A percentile compares a stretch with the other conserved stretches of the same genome.
These are phyloP conservation scores for Rubus parviflorus DNA, from an alignment of 306 rosid genomes.

Conservation along the genomic window DNA sequence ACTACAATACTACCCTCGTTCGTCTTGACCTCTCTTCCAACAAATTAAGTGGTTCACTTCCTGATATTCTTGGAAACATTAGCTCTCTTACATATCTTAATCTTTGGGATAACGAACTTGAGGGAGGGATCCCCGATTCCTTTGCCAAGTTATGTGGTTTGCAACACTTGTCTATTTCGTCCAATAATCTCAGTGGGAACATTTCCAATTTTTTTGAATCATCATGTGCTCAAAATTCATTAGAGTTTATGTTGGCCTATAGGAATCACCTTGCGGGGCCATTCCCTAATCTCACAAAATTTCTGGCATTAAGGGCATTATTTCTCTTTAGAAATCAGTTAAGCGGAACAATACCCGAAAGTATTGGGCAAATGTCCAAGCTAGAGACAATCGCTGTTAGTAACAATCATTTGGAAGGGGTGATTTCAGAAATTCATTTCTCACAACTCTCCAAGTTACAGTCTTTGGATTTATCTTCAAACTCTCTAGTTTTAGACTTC, in stretches of 20 bases:
- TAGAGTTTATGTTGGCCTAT: fast-evolving
- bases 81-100: neutral
- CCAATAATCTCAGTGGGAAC: neutral
- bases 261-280: neutral
- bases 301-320: neutral
- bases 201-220: neutral
- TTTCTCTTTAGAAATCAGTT: neutral
- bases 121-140: neutral
- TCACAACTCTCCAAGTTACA: too few relatives aligned
- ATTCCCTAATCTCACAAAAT: neutral
- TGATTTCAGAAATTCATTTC: too few relatives aligned
- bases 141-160: neutral
- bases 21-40: neutral
- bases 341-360: neutral
- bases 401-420: too few relatives aligned
- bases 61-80: neutral
- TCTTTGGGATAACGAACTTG: neutral
- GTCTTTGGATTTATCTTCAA: too few relatives aligned
- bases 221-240: neutral
- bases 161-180: neutral
- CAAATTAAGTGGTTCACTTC: neutral
- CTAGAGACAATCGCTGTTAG: neutral
- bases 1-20: neutral
- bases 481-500: too few relatives aligned
- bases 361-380: neutral